Conservation (phyloP, 192 early-diverging fungal species). For the Coemansia sp. region DNA sequence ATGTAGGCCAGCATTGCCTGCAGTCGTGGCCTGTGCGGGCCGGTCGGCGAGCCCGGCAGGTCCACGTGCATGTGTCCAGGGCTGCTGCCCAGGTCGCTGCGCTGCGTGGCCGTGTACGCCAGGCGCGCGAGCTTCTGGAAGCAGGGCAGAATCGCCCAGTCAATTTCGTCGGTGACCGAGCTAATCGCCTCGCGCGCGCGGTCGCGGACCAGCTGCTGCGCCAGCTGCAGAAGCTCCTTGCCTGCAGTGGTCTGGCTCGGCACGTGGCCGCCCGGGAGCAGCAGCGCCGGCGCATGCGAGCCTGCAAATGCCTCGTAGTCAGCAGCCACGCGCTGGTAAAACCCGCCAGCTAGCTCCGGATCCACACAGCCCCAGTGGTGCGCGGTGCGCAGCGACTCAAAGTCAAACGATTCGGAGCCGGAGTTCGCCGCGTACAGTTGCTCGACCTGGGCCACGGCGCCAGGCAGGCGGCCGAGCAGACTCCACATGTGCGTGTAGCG, state of each 20-base stretch:
- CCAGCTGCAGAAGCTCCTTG: slow-evolving; percentile 33
- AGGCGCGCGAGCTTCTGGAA: slow-evolving; percentile 37
- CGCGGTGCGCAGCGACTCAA: slow-evolving; percentile 27
- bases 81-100: slow-evolving; percentile 7
- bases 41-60: slow-evolving; percentile 5
- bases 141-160: slow-evolving; percentile 33
- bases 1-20: slow-evolving; percentile 19
- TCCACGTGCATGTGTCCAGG: slow-evolving; percentile 7
- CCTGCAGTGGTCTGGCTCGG: neutral
- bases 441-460: slow-evolving; percentile 9
- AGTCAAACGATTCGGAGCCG: slow-evolving; percentile 17
- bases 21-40: slow-evolving; percentile 5
- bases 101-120: slow-evolving; percentile 8
- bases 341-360: neutral
- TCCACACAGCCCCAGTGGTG: slow-evolving; percentile 10
- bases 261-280: slow-evolving; percentile 16
- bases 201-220: slow-evolving; percentile 27
- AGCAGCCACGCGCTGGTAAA: neutral
- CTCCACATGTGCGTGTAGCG: slow-evolving; percentile 16
- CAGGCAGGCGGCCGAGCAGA: slow-evolving; percentile 22
- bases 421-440: slow-evolving; percentile 1
- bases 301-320: slow-evolving; percentile 23
- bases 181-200: slow-evolving; percentile 14
- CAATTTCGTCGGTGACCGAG: slow-evolving; percentile 14
- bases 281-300: slow-evolving; percentile 4